Evolutionary conservation across 371 early-diverging fungal species (phyloP).

Genomic region (Apophysomyces trapeziformis): DNA sequence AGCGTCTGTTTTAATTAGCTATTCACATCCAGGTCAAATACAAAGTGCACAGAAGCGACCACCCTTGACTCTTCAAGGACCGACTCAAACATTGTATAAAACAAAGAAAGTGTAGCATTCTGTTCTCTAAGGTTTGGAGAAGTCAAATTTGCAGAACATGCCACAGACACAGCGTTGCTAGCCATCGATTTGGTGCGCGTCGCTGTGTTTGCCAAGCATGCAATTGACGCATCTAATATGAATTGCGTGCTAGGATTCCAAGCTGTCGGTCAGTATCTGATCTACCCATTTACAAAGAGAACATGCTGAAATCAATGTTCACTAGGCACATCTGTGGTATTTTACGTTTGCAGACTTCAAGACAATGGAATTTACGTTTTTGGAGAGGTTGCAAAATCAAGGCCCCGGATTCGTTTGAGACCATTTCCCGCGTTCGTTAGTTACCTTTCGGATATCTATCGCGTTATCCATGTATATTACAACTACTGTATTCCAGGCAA

Average conservation of each 20-base stretch:
- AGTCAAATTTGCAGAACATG: neutral
- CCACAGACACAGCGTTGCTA: neutral
- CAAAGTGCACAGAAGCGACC: too few relatives aligned
- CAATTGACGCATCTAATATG: neutral
- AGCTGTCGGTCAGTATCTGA: neutral
- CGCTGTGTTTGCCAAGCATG: conserved; percentile 2
- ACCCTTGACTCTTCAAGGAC: too few relatives aligned
- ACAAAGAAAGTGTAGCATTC: too few relatives aligned
- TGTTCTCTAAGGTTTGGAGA: neutral
- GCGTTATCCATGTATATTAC: neutral
- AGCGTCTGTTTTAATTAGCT: neutral
- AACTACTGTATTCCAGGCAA: neutral
- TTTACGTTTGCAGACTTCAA: neutral
- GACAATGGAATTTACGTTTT: neutral
- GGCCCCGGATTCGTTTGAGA: neutral
- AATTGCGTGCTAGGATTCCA: neutral
- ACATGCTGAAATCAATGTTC: neutral
- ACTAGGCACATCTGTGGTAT: neutral
- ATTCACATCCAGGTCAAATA: too few relatives aligned
- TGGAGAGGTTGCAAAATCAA: neutral
- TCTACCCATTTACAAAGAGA: neutral
- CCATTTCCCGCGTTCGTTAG: neutral
- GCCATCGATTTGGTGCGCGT: neutral
- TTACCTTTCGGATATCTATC: neutral
- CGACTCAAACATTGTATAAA: too few relatives aligned